Evolutionary conservation across 441 rosid genomes (phyloP).

Genomic region (Adansonia madagascariensis): DNA sequence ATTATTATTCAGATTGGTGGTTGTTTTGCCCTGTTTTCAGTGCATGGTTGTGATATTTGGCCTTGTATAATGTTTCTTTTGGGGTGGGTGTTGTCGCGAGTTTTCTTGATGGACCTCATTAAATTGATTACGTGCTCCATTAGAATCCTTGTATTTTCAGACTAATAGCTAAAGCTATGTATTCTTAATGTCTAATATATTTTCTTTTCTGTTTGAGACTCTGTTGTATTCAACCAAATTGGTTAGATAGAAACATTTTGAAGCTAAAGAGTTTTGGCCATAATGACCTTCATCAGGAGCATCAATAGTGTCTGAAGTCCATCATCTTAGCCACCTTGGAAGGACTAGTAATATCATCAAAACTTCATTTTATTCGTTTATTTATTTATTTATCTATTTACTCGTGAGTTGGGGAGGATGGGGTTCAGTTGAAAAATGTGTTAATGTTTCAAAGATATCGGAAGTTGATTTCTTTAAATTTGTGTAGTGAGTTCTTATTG

Average conservation of each 20-base stretch:
- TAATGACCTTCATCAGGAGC: neutral
- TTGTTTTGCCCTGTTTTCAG: slow-evolving; percentile 6
- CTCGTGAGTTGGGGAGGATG: neutral
- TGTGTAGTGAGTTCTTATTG: neutral
- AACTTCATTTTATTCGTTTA: neutral
- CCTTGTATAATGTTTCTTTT: too few species aligned
- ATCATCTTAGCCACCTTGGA: neutral
- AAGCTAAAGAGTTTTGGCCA: neutral
- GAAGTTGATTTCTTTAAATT: neutral
- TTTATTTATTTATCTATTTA: neutral
- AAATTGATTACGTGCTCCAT: neutral
- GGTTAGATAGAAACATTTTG: too few species aligned
- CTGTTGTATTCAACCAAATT: too few species aligned
- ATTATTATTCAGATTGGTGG: neutral
- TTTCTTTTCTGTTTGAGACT: too few species aligned
- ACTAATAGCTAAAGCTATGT: too few species aligned
- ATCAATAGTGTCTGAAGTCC: neutral
- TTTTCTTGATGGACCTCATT: neutral
- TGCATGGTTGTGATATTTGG: neutral
- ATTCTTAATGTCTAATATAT: too few species aligned
- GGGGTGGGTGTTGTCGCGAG: too few species aligned
- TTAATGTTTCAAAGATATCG: neutral
- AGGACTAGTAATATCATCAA: neutral
- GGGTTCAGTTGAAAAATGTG: slow-evolving; percentile 6
- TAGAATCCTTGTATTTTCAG: slow-evolving; percentile 1